Evolutionary conservation across 2,329 filamentous ascomycete genomes (phyloP).

Genomic region (Stagonosporopsis cucurbitacearum): DNA sequence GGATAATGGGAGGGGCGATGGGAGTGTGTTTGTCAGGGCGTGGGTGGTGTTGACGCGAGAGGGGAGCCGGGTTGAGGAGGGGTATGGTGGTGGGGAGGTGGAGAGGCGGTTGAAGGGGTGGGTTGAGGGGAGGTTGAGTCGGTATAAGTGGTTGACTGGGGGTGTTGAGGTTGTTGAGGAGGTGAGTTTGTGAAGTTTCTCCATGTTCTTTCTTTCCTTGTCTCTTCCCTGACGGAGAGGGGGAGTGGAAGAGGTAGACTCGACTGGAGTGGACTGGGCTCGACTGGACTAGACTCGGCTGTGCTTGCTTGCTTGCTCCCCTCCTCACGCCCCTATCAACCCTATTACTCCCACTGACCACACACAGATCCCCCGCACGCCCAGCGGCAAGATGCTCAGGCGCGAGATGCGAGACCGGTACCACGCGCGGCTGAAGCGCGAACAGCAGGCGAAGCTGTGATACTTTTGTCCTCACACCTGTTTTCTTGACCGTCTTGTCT

Average conservation of each 20-base stretch:
- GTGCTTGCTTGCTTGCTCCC: no score
- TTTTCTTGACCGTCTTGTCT: no score
- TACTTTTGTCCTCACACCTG: no score
- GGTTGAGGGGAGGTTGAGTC: constrained; percentile 32
- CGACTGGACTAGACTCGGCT: no score
- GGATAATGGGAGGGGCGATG: constrained; percentile 38
- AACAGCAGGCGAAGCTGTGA: constrained; percentile 29
- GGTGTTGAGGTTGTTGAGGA: constrained; percentile 39
- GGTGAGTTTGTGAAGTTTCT: constrained; percentile 21
- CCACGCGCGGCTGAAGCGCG: constrained; percentile 30
- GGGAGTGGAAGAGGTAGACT: no score
- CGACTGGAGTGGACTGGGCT: no score
- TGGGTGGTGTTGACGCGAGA: constrained; percentile 38
- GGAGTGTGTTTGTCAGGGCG: constrained; percentile 37
- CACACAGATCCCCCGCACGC: constrained; percentile 36
- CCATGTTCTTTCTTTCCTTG: no score
- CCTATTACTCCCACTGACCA: no score
- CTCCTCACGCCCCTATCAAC: no score
- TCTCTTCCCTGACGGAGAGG: no score
- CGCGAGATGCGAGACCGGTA: constrained; percentile 40
- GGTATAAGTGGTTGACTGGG: constrained; percentile 41
- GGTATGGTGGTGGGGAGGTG: no score
- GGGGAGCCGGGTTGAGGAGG: constrained; percentile 23
- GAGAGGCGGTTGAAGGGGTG: constrained; percentile 31
- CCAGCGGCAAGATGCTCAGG: constrained; percentile 40